Percentiles rank a stretch among this genome's conserved stretches.
Conservation (phyloP, 2,329 filamentous ascomycete genomes). For the Diaporthe destruens region DNA sequence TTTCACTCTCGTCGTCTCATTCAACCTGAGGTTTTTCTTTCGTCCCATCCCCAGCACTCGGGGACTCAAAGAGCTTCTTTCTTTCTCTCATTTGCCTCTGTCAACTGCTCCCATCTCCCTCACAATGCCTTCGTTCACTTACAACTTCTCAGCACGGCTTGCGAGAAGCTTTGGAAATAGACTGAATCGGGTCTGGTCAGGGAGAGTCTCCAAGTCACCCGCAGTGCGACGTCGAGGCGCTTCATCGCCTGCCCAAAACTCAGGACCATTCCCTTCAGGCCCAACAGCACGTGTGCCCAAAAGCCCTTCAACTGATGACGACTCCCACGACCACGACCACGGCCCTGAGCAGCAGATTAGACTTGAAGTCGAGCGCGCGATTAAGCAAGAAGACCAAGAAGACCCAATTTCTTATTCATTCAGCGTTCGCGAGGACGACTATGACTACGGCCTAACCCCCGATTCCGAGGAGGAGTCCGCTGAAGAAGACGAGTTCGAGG, state of each 20-base stretch:
- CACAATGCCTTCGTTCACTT: slow-evolving; percentile 35
- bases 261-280: neutral
- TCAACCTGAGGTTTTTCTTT: slow-evolving; percentile 20
- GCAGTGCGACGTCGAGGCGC: neutral
- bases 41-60: slow-evolving; percentile 1
- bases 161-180: slow-evolving; percentile 14
- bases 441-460: neutral
- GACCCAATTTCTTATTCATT: neutral
- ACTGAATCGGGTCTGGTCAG: slow-evolving; percentile 25
- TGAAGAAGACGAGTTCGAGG: neutral
- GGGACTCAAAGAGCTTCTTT: slow-evolving; percentile 22
- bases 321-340: neutral
- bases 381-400: slow-evolving; percentile 37
- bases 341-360: neutral
- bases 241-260: neutral
- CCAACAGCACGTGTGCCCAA: neutral
- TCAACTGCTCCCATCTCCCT: neutral
- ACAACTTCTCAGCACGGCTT: slow-evolving; percentile 27
- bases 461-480: slow-evolving; percentile 1
- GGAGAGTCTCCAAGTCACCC: slow-evolving; percentile 32
- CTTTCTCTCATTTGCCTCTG: neutral
- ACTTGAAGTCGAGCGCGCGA: neutral
- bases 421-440: neutral
- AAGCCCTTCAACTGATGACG: slow-evolving; percentile 8
- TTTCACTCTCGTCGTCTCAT: neutral